Percentiles rank a stretch among this genome's conserved stretches.
Evolutionary conservation across 768 basidiomycete genomes (phyloP).

Genomic region (Coprinellus micaceus): DNA sequence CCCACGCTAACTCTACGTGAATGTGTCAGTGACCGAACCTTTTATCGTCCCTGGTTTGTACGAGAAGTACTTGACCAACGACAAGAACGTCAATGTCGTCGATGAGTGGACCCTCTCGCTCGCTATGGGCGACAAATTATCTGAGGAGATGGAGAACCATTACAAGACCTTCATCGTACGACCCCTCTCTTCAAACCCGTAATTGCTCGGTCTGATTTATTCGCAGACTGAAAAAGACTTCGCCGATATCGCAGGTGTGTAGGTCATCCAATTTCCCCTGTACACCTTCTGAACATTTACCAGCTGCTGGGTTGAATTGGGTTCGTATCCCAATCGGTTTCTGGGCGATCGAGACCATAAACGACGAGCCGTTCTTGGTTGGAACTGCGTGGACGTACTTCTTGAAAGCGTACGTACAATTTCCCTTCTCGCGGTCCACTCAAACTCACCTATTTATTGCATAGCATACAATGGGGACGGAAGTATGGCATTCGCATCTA

Average conservation of each 20-base stretch:
- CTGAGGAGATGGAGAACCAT: constrained; percentile 69
- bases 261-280: background rate
- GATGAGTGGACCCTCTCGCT: constrained; percentile 77
- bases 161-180: constrained; percentile 36
- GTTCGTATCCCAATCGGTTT: constrained; percentile 82
- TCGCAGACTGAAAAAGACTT: constrained; percentile 33
- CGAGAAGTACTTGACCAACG: constrained; percentile 52
- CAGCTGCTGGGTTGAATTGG: constrained; percentile 79
- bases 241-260: constrained; percentile 33
- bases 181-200: background rate
- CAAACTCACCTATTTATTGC: constrained; percentile 35
- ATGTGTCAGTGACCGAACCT: constrained; percentile 59
- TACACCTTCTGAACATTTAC: constrained; percentile 40
- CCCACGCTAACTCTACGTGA: background rate
- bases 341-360: constrained; percentile 81
- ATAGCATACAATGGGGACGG: constrained; percentile 74
- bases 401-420: constrained; percentile 36
- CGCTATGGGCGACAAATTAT: constrained; percentile 63
- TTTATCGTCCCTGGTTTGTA: constrained; percentile 71
- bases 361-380: constrained; percentile 77
- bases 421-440: background rate
- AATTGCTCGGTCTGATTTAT: background rate
- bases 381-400: constrained; percentile 72
- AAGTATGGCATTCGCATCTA: constrained; percentile 91
- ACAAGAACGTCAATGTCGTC: constrained; percentile 40